A percentile compares a stretch with the other conserved stretches of the same genome.
These are phyloP conservation scores for Coprinellus aureogranulatus DNA, from an alignment of 768 basidiomycete species.

Conservation along the genomic window DNA sequence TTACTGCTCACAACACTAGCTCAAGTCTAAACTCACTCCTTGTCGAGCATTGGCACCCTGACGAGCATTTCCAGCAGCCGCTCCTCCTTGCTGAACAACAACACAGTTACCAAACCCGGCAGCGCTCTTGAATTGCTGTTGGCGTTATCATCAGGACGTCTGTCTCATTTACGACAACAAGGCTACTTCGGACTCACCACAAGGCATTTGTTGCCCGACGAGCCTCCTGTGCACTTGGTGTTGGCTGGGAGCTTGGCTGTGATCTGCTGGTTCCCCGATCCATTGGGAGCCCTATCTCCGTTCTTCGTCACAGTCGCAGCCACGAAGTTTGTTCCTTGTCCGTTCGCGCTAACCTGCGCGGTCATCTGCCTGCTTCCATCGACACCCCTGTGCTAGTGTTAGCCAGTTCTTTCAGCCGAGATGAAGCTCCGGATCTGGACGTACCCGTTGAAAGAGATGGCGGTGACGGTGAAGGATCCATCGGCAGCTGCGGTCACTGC, in stretches of 20 bases:
- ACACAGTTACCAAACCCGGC: conserved; percentile 57
- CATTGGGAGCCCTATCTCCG: conserved; percentile 40
- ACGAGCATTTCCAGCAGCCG: conserved; percentile 6
- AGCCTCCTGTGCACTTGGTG: conserved; percentile 51
- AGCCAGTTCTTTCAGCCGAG: background rate
- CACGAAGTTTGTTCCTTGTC: conserved; percentile 37
- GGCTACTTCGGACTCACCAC: conserved; percentile 38
- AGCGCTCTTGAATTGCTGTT: conserved; percentile 44
- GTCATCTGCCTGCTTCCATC: conserved; percentile 51
- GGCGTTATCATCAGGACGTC: no score
- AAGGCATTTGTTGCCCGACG: conserved; percentile 43
- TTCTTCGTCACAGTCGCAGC: conserved; percentile 41
- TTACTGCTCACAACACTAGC: conserved; percentile 11
- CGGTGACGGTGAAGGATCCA: no score
- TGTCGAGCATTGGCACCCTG: background rate
- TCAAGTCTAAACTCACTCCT: background rate
- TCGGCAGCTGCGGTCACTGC: no score
- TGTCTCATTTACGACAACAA: no score
- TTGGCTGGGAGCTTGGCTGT: conserved; percentile 45
- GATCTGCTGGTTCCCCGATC: conserved; percentile 37
- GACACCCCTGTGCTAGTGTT: conserved; percentile 22
- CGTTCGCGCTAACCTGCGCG: conserved; percentile 46
- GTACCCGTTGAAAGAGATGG: no score
- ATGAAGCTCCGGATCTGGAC: conserved; percentile 2
- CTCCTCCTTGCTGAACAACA: conserved; percentile 39